Conservation (phyloP, 1,139 yeast species). For the Saccharomyces hybrid region DNA sequence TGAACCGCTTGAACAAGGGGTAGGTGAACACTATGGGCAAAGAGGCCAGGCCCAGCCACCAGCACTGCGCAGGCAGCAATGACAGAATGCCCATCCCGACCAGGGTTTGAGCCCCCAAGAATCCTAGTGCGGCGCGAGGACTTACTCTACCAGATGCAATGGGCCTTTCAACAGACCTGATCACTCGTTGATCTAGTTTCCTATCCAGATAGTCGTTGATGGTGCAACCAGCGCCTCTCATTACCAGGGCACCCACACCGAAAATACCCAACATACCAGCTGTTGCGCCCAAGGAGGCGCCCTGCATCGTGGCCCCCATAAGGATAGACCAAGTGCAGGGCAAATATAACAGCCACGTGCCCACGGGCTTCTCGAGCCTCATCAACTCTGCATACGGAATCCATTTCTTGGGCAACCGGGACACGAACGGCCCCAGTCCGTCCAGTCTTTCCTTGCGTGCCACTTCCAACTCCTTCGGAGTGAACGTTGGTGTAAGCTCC, state of each 20-base stretch:
- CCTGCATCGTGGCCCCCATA: slow-evolving; percentile 72
- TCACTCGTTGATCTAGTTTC: slow-evolving; percentile 74
- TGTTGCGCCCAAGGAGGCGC: slow-evolving; percentile 62
- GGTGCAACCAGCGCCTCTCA: slow-evolving; percentile 98
- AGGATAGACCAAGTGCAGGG: slow-evolving; percentile 57
- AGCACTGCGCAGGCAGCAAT: slow-evolving; percentile 73
- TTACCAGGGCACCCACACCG: slow-evolving; percentile 75
- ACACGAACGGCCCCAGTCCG: slow-evolving; percentile 52
- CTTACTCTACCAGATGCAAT: slow-evolving; percentile 80
- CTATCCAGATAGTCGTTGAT: slow-evolving; percentile 85
- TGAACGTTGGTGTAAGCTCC: slow-evolving; percentile 30
- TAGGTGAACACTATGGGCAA: slow-evolving; percentile 76
- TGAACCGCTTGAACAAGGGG: slow-evolving; percentile 88
- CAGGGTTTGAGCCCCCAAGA: slow-evolving; percentile 62
- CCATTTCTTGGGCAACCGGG: slow-evolving; percentile 58
- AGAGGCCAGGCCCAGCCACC: slow-evolving; percentile 74
- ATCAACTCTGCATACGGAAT: slow-evolving; percentile 88
- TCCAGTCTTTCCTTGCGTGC: slow-evolving; percentile 53
- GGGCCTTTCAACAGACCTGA: slow-evolving; percentile 84
- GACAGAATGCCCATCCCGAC: slow-evolving; percentile 69
- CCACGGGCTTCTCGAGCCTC: slow-evolving; percentile 91
- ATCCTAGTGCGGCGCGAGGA: slow-evolving; percentile 62
- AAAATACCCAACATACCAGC: slow-evolving; percentile 56
- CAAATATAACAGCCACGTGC: slow-evolving; percentile 71
- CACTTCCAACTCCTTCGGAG: slow-evolving; percentile 47